Base-by-base conservation (phyloP, 2,329 filamentous ascomycete genomes). In the Cryphonectria japonica region DNA sequence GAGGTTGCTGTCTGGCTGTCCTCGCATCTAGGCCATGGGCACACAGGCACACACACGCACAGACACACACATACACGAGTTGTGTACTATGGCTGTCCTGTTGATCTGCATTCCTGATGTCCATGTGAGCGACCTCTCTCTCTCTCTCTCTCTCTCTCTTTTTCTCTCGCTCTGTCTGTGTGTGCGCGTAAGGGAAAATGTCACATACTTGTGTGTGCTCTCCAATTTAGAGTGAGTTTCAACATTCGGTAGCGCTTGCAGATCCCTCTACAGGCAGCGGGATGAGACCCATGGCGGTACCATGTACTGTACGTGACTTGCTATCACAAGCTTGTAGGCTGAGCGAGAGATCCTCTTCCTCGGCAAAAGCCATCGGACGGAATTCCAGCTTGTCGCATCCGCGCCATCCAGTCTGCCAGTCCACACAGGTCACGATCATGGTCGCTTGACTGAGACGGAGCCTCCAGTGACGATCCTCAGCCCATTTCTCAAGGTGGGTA, bases 371-470 rank as follows among this genome's bases (percentile, higher is more conserved):
- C 14, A 61, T 39, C 59, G 59, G 59, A 61, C 34, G 59, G 34
- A 7, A 22, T 61, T 22, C 34, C 32, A 61, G 7, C 32, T 11
- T 39, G 59, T 61, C 34, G 39, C 22, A 39, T 39, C 59, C 59
- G 59, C 59, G 34, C 32, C 59, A 61, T 9, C 32, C 59, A 61
- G 59, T 19, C 59, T 50, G 46, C 22, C 22, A 50, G 19, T 5
- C 43, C 43, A 46, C 59, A 61, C 32, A 61, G 59, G 59, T 61
- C 19, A 34, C 59, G 59, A 16, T 61, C 32, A 61, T 39, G 32
- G 34, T 39, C 22, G 59, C 59, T 61, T 39, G 59, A 61, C 59
- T 37, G 34, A 26, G 9, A 39, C 32, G 34, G 59, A 37, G 34
- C 59, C 16, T 61, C 32, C 22, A 37, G 32, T 14, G 59, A 39